Evolutionary conservation across 2,329 filamentous ascomycete species (phyloP), one percentile per base, ranked within the genome.

Genomic region (Sporothrix inflata): DNA sequence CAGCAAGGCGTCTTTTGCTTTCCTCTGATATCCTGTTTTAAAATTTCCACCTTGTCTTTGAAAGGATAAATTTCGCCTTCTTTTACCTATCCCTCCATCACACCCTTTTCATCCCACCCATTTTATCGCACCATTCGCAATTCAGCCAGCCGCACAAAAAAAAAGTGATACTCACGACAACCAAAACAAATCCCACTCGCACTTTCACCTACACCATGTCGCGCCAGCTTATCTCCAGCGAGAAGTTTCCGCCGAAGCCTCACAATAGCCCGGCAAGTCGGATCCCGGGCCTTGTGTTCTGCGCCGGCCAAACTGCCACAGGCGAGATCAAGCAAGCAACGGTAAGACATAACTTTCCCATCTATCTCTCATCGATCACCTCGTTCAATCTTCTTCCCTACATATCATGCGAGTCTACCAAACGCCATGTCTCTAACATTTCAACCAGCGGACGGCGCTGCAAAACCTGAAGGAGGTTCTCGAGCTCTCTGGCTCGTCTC

Each of bases 381-480:
- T 3, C 30, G 30, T 34, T 34, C 30, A 34, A 34, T 34, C 6
- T 34, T 34, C 30, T 34, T 34, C 30, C 30, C 30, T 34, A 6
- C 3, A 34, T 34, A 34, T 34, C 30, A 6, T 34, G 30, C 30
- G 30, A 34, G 30, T 34, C 30, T 34, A 34, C 30, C 30, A 34
- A 3, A 34, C 30, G 30, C 30, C 30, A 34, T 34, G 30, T 34
- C 30, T 34, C 49, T 55, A n/a, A 55, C 19, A 12, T 47, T 53
- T 21, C 8, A 30, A 82, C 3, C 80, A 87, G 85, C 78, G 79
- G 72, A 87, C 87, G 83, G 84, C 84, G 60, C 84, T 91, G 73
- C 83, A 84, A 74, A 91, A 91, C 79, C 83, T 92, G 12, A 79
- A 83, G 9, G 84, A 84, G 3, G 84, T 92, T 8, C 87, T 92